These are phyloP conservation scores for Monilinia fructigena DNA, from an alignment of 2,329 filamentous ascomycete genomes.

Conservation along the genomic window DNA sequence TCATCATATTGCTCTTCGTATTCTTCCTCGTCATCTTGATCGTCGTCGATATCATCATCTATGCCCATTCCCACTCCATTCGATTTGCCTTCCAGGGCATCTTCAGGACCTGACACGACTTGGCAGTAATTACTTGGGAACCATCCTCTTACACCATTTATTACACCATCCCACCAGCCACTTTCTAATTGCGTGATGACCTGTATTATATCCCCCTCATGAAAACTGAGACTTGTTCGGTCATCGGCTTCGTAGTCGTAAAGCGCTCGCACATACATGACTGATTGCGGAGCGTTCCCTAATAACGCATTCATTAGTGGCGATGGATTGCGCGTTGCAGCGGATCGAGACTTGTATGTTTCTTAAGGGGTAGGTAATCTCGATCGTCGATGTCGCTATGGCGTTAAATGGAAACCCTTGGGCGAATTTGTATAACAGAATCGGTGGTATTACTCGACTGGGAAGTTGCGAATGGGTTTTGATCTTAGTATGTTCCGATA, in stretches of 20 bases:
- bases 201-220: conserved; percentile 95
- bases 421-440: conserved; percentile 23
- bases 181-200: conserved; percentile 98
- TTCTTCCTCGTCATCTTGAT: conserved; percentile 68
- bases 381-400: conserved; percentile 27
- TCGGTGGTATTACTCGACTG: conserved; percentile 25
- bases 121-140: conserved; percentile 99
- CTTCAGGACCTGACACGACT: conserved; percentile 73
- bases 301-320: conserved; percentile 60
- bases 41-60: conserved; percentile 61
- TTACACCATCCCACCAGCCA: conserved; percentile 99
- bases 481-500: conserved; percentile 22
- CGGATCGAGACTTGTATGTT: conserved; percentile 27
- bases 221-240: conserved; percentile 93
- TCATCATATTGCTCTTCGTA: conserved; percentile 60
- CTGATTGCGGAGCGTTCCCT: conserved; percentile 59
- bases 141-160: conserved; percentile 95
- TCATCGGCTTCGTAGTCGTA: conserved; percentile 99
- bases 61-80: conserved; percentile 50
- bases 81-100: conserved; percentile 62
- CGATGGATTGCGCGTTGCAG: conserved; percentile 35
- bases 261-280: conserved; percentile 89
- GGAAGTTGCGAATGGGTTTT: conserved; percentile 18
- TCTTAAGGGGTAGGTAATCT: conserved; percentile 24
- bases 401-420: conserved; percentile 26